phyloP scores from a whole-genome alignment of 192 early-diverging fungal species.

The Cetraspora pellucida region DNA sequence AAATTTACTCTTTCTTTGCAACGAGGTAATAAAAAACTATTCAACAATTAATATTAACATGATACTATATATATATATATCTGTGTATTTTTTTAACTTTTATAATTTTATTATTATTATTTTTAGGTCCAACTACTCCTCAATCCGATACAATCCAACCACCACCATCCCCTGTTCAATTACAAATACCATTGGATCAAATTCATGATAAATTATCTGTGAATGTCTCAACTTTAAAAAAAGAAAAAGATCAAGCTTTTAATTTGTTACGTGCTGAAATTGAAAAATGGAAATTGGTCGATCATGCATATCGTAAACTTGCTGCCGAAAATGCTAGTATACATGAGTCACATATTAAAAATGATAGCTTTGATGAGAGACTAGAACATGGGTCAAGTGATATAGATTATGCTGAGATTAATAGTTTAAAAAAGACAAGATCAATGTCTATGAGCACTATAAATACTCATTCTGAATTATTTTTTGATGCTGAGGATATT shows the following conservation, averaged over 20 bases:
- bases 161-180: not conserved
- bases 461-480: conserved; percentile 51
- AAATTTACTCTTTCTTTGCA: too few relatives aligned
- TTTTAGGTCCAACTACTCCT: not conserved
- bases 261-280: conserved; percentile 44
- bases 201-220: conserved; percentile 40
- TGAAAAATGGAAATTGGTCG: conserved; percentile 48
- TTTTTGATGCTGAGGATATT: conserved; percentile 74
- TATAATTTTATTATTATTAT: too few relatives aligned
- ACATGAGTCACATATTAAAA: conserved; percentile 3
- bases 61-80: too few relatives aligned
- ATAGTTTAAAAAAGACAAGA: too few relatives aligned
- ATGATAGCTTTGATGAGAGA: not conserved
- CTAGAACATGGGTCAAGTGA: conserved; percentile 19
- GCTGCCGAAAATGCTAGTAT: conserved; percentile 39
- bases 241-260: conserved; percentile 45
- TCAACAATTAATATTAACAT: too few relatives aligned
- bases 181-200: conserved; percentile 33
- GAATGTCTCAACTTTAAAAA: conserved; percentile 37
- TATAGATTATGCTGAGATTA: conserved; percentile 29
- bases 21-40: too few relatives aligned
- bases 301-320: conserved; percentile 42
- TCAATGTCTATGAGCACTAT: conserved; percentile 44
- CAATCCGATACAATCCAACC: not conserved
- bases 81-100: too few relatives aligned